phyloP scores from a whole-genome alignment of 192 early-diverging fungal genomes.

The Lunasporangiospora selenospora region DNA sequence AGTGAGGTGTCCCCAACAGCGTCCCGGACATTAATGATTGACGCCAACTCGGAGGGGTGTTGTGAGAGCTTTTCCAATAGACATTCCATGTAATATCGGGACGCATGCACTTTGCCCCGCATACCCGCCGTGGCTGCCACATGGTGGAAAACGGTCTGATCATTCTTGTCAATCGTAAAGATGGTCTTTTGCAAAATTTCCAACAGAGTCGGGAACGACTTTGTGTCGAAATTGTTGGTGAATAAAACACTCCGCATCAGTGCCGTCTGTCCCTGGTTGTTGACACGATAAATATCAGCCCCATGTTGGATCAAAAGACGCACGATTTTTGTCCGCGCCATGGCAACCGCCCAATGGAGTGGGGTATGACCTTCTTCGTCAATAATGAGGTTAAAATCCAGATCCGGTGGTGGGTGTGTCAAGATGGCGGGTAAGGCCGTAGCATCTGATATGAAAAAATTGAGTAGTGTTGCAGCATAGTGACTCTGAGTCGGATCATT shows the following conservation, averaged over 20 bases:
- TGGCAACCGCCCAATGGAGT: slow-evolving; percentile 95
- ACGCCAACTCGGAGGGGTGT: slow-evolving; percentile 77
- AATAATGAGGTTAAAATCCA: slow-evolving; percentile 85
- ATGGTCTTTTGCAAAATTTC: slow-evolving; percentile 79
- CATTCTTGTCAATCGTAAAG: slow-evolving; percentile 74
- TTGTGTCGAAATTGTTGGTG: slow-evolving; percentile 87
- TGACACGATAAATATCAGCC: slow-evolving; percentile 74
- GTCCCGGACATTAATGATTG: slow-evolving; percentile 80
- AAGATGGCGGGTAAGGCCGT: slow-evolving; percentile 60
- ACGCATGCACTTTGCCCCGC: slow-evolving; percentile 74
- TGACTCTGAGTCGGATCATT: slow-evolving; percentile 14
- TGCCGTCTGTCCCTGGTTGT: slow-evolving; percentile 88
- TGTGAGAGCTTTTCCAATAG: slow-evolving; percentile 71
- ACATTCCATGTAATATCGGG: slow-evolving; percentile 91
- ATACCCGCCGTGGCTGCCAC: slow-evolving; percentile 74
- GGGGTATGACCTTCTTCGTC: slow-evolving; percentile 97
- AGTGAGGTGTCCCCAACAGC: slow-evolving; percentile 82
- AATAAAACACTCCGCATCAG: slow-evolving; percentile 91
- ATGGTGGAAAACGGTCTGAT: slow-evolving; percentile 93
- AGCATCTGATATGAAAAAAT: slow-evolving; percentile 54
- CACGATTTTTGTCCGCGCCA: slow-evolving; percentile 80
- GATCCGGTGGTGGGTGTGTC: slow-evolving; percentile 60
- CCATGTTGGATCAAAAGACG: slow-evolving; percentile 77
- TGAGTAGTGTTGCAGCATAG: slow-evolving; percentile 41
- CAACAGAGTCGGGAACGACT: slow-evolving; percentile 77